A percentile compares a stretch with the other conserved stretches of the same genome.
These are phyloP conservation scores for Gardenia jasminoides DNA, from an alignment of 257 asterid genomes.

Conservation along the genomic window DNA sequence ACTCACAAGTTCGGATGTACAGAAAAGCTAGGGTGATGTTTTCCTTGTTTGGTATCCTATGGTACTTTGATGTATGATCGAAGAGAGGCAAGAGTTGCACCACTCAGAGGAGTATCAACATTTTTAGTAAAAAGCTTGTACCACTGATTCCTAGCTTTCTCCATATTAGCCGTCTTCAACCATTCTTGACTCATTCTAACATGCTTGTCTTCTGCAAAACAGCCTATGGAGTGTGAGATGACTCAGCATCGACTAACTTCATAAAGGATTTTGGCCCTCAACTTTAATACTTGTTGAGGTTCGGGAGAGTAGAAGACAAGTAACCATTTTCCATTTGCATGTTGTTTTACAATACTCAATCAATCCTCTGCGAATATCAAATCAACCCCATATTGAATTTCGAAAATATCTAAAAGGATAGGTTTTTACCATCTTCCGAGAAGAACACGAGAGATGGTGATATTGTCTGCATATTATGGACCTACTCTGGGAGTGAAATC, in stretches of 20 bases:
- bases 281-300: not conserved
- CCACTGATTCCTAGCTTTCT: not conserved
- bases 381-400: not conserved
- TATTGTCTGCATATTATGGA: not conserved
- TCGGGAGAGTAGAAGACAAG: too few relatives aligned
- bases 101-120: not conserved
- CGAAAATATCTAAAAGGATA: not conserved
- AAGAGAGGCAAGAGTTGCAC: not conserved
- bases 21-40: not conserved
- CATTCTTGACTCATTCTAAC: not conserved
- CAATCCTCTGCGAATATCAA: not conserved
- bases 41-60: constrained; percentile 11
- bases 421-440: not conserved
- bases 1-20: not conserved
- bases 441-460: not conserved
- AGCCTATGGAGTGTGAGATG: not conserved
- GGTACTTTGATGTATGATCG: not conserved
- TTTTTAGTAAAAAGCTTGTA: not conserved
- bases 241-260: not conserved
- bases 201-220: not conserved
- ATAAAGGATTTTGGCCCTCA: not conserved
- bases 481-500: not conserved
- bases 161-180: not conserved
- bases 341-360: too few relatives aligned
- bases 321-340: too few relatives aligned